Evolutionary conservation across 2,329 filamentous ascomycete species (phyloP).

Genomic region (Parastagonospora avenae): DNA sequence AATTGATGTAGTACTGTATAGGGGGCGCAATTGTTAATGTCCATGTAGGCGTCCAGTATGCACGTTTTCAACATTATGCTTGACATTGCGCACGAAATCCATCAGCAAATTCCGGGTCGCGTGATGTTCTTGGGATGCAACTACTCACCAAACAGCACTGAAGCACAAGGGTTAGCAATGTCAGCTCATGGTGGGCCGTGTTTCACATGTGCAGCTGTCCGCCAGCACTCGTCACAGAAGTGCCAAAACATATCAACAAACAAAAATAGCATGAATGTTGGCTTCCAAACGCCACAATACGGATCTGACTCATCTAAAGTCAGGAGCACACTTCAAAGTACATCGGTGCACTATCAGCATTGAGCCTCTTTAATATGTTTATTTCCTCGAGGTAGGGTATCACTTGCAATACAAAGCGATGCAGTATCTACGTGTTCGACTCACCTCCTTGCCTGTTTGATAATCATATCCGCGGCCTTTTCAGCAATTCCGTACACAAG

Average conservation of each 20-base stretch:
- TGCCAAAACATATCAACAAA: neutral
- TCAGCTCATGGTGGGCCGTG: conserved; percentile 34
- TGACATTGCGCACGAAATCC: neutral
- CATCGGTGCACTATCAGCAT: too few species aligned
- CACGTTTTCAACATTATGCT: too few species aligned
- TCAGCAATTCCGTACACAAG: conserved; percentile 39
- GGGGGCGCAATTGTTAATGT: neutral
- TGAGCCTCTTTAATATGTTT: too few species aligned
- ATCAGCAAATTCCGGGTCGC: conserved; percentile 2
- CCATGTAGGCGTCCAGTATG: too few species aligned
- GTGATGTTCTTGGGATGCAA: conserved; percentile 15
- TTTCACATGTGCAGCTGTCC: conserved; percentile 16
- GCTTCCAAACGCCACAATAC: too few species aligned
- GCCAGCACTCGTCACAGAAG: neutral
- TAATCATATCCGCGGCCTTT: conserved; percentile 28
- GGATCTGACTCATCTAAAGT: too few species aligned
- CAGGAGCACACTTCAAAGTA: too few species aligned
- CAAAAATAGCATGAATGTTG: too few species aligned
- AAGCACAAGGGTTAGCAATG: conserved; percentile 11
- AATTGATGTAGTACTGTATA: neutral
- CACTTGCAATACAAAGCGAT: too few species aligned
- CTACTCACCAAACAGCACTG: conserved; percentile 17
- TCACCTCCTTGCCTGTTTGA: conserved; percentile 1
- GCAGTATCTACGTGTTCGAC: too few species aligned
- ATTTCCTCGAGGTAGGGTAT: too few species aligned